These are phyloP conservation scores for Alternaria infectoria DNA, from an alignment of 2,329 filamentous ascomycete species.

Conservation along the genomic window DNA sequence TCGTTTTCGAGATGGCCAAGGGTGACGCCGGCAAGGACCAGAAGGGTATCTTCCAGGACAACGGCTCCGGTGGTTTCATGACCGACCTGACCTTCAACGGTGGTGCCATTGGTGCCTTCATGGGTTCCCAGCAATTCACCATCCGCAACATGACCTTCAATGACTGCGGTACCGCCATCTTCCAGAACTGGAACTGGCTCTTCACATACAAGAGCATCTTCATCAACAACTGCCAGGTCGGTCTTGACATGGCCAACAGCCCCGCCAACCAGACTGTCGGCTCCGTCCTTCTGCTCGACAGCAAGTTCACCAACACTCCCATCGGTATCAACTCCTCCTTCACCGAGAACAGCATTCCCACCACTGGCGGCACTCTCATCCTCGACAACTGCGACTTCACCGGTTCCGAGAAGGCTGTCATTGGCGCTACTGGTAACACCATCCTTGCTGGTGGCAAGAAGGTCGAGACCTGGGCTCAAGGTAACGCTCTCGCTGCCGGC, in stretches of 20 bases:
- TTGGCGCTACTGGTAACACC: conserved; percentile 60
- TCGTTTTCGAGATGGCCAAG: conserved; percentile 64
- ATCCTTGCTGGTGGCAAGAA: conserved; percentile 74
- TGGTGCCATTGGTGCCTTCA: conserved; percentile 64
- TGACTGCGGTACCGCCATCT: conserved; percentile 57
- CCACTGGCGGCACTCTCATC: conserved; percentile 80
- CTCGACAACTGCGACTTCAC: conserved; percentile 89
- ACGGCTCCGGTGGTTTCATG: conserved; percentile 66
- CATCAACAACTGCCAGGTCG: conserved; percentile 56
- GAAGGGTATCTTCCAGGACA: conserved; percentile 66
- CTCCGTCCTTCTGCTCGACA: conserved; percentile 83
- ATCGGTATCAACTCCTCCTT: conserved; percentile 81
- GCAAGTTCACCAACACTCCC: conserved; percentile 74
- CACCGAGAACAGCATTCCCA: conserved; percentile 68
- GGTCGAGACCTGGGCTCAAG: conserved; percentile 78
- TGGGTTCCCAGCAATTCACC: conserved; percentile 70
- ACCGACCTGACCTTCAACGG: conserved; percentile 66
- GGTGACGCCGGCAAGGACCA: conserved; percentile 56
- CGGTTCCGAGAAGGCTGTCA: conserved; percentile 71
- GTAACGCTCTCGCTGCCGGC: conserved; percentile 69
- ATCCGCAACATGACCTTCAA: conserved; percentile 59
- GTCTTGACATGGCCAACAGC: conserved; percentile 58
- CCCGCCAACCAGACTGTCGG: conserved; percentile 79
- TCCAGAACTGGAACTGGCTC: conserved; percentile 63
- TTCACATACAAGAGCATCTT: conserved; percentile 57